phyloP scores from a whole-genome alignment of 768 basidiomycete genomes.

The Boletus tylopilopsis region DNA sequence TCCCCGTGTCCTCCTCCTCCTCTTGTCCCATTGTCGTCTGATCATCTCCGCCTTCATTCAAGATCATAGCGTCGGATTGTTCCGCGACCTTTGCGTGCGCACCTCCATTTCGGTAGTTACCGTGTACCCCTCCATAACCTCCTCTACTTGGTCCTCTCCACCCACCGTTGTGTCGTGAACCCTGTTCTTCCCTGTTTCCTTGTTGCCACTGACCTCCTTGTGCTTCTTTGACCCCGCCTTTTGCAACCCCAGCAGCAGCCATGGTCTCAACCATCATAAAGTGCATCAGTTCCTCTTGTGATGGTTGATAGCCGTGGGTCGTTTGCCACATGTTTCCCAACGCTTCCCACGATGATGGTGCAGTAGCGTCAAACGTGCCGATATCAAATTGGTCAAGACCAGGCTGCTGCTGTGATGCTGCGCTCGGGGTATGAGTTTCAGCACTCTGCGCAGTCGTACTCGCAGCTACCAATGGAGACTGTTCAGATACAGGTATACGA shows the following conservation, averaged over 20 bases:
- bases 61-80: slow-evolving; percentile 44
- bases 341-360: slow-evolving; percentile 73
- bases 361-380: slow-evolving; percentile 67
- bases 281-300: slow-evolving; percentile 75
- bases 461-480: slow-evolving; percentile 45
- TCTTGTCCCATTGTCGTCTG: slow-evolving; percentile 2
- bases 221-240: slow-evolving; percentile 13
- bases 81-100: slow-evolving; percentile 12
- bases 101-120: slow-evolving; percentile 46
- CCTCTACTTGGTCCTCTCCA: slow-evolving; percentile 40
- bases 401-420: slow-evolving; percentile 38
- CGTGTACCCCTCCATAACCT: slow-evolving; percentile 27
- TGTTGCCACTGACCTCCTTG: slow-evolving; percentile 26
- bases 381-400: slow-evolving; percentile 71
- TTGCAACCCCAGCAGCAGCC: slow-evolving; percentile 13
- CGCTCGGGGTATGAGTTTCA: slow-evolving; percentile 27
- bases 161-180: slow-evolving; percentile 33
- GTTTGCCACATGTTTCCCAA: slow-evolving; percentile 75
- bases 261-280: slow-evolving; percentile 50
- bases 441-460: slow-evolving; percentile 53
- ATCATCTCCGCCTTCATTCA: slow-evolving; percentile 40
- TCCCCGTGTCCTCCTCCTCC: background rate
- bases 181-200: slow-evolving; percentile 28
- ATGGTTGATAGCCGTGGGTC: slow-evolving; percentile 63
- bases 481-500: slow-evolving; percentile 42